Conservation (phyloP, 2,329 filamentous ascomycete species). For the Bipolaris oryzae region DNA sequence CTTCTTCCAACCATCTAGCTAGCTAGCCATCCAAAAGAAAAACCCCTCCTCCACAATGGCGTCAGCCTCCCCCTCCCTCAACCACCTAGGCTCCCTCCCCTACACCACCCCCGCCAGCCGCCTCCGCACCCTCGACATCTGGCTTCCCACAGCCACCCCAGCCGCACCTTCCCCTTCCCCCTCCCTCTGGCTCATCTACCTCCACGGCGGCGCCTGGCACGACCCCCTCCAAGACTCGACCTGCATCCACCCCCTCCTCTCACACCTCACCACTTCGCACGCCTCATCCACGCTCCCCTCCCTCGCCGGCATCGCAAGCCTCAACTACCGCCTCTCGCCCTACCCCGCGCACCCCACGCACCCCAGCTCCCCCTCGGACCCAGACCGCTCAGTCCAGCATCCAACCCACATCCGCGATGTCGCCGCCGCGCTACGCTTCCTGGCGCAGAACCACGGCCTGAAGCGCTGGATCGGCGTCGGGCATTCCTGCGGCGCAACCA, state of each 20-base stretch:
- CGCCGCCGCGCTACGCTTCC: constrained; percentile 56
- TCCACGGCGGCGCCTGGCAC: constrained; percentile 59
- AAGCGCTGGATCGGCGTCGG: constrained; percentile 62
- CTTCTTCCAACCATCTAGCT: neutral
- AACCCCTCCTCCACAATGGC: constrained; percentile 18
- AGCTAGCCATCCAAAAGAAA: neutral
- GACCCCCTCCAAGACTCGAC: constrained; percentile 51
- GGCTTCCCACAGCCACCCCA: constrained; percentile 41
- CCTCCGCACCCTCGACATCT: constrained; percentile 53
- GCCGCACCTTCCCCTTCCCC: constrained; percentile 25
- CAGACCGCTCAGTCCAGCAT: constrained; percentile 58
- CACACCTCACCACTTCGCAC: constrained; percentile 39
- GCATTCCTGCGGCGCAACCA: constrained; percentile 67
- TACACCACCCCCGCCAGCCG: constrained; percentile 35
- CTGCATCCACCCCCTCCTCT: constrained; percentile 46
- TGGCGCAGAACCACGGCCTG: constrained; percentile 57
- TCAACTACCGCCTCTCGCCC: constrained; percentile 69
- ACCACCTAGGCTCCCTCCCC: constrained; percentile 29
- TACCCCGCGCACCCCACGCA: constrained; percentile 52
- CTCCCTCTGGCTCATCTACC: constrained; percentile 49
- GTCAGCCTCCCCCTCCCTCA: constrained; percentile 16
- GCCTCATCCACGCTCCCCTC: constrained; percentile 4
- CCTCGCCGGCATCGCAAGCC: constrained; percentile 67
- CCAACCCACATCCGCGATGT: constrained; percentile 68
- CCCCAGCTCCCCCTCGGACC: constrained; percentile 56